Conservation (phyloP, 2,329 filamentous ascomycete species). For the Neofusicoccum ribis region DNA sequence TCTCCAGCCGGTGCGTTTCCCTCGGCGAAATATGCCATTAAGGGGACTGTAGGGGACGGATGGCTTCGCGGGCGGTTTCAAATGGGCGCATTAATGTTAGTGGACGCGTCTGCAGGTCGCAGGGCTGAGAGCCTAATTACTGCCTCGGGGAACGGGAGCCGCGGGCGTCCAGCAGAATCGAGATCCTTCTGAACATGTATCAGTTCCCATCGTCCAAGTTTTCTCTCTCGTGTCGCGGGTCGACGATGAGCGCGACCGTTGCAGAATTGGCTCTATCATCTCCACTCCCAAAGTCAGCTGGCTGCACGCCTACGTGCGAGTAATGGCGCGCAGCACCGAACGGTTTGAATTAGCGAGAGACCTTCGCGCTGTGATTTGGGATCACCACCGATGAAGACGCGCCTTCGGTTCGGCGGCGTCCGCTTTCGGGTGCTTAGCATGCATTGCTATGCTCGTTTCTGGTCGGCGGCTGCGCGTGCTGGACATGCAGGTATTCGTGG, state of each 20-base stretch:
- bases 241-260: background rate
- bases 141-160: background rate
- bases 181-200: background rate
- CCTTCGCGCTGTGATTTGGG: slow-evolving; percentile 7
- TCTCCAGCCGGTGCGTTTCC: slow-evolving; percentile 12
- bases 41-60: slow-evolving; percentile 1
- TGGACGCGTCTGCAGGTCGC: background rate
- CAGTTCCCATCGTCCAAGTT: background rate
- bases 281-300: background rate
- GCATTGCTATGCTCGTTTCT: background rate
- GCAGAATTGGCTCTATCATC: background rate
- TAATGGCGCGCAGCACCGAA: background rate
- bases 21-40: slow-evolving; percentile 13
- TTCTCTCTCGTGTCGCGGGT: background rate
- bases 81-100: slow-evolving; percentile 6
- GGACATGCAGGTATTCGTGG: slow-evolving; percentile 5
- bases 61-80: slow-evolving; percentile 2
- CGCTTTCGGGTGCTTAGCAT: background rate
- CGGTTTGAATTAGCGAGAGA: background rate
- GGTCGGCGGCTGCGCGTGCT: background rate
- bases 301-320: background rate
- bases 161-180: background rate
- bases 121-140: background rate
- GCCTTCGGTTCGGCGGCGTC: background rate
- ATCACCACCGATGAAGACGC: background rate